phyloP scores from a whole-genome alignment of 805 yeast species.

The Yamadazyma endophytica region DNA sequence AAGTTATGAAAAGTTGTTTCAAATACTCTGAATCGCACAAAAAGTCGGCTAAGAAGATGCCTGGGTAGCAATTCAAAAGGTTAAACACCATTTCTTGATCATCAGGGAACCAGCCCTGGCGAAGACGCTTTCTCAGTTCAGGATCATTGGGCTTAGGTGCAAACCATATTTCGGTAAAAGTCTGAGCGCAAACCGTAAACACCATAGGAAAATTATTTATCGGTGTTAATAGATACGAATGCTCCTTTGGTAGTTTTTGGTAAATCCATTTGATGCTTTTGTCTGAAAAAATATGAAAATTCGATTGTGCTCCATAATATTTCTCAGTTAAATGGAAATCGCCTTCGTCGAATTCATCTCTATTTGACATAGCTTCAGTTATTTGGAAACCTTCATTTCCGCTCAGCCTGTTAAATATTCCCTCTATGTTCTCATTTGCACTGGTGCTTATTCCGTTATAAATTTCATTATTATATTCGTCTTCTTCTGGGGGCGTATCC shows the following conservation, averaged over 20 bases:
- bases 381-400: too few relatives aligned
- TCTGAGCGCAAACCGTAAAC: slow-evolving; percentile 14
- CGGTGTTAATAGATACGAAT: slow-evolving; percentile 20
- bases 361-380: too few relatives aligned
- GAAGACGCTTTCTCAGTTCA: slow-evolving; percentile 5
- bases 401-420: too few relatives aligned
- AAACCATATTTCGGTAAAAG: slow-evolving; percentile 11
- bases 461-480: slow-evolving; percentile 1
- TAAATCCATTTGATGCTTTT: slow-evolving; percentile 31
- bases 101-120: slow-evolving; percentile 16
- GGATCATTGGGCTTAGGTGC: slow-evolving; percentile 6
- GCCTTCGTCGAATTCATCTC: slow-evolving; percentile 1
- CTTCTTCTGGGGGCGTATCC: not conserved
- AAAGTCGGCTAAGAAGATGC: slow-evolving; percentile 17
- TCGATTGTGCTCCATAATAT: slow-evolving; percentile 34
- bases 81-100: slow-evolving; percentile 19
- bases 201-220: slow-evolving; percentile 27
- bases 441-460: too few relatives aligned
- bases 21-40: slow-evolving; percentile 16
- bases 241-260: slow-evolving; percentile 19
- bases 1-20: slow-evolving; percentile 18
- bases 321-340: slow-evolving; percentile 5
- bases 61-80: slow-evolving; percentile 22
- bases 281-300: slow-evolving; percentile 29
- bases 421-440: too few relatives aligned